A percentile compares a stretch with the other conserved stretches of the same genome.
phyloP scores from a whole-genome alignment of 352 stramenopile species.

The Plasmopara halstedii region DNA sequence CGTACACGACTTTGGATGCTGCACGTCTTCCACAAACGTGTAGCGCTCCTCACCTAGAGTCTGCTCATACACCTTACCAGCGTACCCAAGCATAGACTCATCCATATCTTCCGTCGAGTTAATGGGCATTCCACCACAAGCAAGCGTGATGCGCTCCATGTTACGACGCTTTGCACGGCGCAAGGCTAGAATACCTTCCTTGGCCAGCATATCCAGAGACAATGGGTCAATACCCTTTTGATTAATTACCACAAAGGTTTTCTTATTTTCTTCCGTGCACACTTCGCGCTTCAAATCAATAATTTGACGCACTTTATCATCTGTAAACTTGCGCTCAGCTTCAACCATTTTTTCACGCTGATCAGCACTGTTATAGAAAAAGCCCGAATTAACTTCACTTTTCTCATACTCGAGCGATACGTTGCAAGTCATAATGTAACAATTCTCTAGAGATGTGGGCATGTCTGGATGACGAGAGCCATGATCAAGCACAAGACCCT shows the following conservation, averaged over 20 bases:
- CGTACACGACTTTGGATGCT: conserved; percentile 95
- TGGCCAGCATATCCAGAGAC: conserved; percentile 98
- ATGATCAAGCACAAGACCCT: conserved; percentile 98
- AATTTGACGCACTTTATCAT: conserved; percentile 95
- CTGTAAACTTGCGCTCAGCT: conserved; percentile 91
- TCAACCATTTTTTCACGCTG: conserved; percentile 98
- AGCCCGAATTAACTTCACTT: conserved; percentile 97
- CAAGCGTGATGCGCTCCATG: conserved; percentile 99
- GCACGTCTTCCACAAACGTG: conserved; percentile 99
- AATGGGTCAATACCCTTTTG: conserved; percentile 99
- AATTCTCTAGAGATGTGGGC: conserved; percentile 95
- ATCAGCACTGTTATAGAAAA: conserved; percentile 98
- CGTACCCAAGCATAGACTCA: conserved; percentile 92
- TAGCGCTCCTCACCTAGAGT: conserved; percentile 99
- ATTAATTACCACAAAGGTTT: conserved; percentile 99
- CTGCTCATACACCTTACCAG: conserved; percentile 96
- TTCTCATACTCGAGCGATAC: conserved; percentile 99
- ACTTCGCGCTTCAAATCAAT: conserved; percentile 98
- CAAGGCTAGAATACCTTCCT: conserved; percentile 98
- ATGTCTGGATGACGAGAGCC: conserved; percentile 98
- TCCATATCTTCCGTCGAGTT: conserved; percentile 98
- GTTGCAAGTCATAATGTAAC: conserved; percentile 99
- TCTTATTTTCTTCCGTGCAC: conserved; percentile 93
- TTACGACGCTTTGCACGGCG: conserved; percentile 98
- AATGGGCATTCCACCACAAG: conserved; percentile 96